A percentile compares a stretch with the other conserved stretches of the same genome.
phyloP scores from a whole-genome alignment of 805 yeast species.

The Saccharomyces mikatae region DNA sequence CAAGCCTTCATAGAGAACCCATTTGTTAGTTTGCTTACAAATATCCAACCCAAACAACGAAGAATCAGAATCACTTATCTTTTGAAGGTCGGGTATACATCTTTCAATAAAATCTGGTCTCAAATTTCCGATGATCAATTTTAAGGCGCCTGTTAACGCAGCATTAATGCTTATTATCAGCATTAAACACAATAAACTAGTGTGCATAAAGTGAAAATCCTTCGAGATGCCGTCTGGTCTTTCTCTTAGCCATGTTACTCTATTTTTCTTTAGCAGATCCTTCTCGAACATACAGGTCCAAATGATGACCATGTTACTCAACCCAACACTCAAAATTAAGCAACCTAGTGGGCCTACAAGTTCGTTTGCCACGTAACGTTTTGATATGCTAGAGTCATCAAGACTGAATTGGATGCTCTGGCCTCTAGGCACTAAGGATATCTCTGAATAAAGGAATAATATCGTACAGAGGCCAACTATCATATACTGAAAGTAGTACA shows the following conservation, averaged over 20 bases:
- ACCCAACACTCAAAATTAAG: conserved; percentile 12
- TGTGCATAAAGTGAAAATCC: conserved; percentile 18
- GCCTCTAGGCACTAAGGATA: conserved; percentile 12
- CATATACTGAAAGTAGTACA: conserved; percentile 9
- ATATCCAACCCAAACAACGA: conserved; percentile 9
- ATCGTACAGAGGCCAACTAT: conserved; percentile 7
- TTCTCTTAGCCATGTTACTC: conserved; percentile 4
- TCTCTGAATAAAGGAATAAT: conserved; percentile 13
- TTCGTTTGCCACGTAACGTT: conserved; percentile 15
- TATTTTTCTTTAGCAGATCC: conserved; percentile 2
- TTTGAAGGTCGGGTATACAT: conserved; percentile 16
- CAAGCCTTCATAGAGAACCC: conserved; percentile 22
- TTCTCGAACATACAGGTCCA: conserved; percentile 14
- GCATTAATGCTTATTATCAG: conserved; percentile 19
- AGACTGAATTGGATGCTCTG: conserved; percentile 8
- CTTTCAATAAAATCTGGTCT: conserved; percentile 28
- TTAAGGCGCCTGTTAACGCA: conserved; percentile 21
- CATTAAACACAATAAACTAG: conserved; percentile 15
- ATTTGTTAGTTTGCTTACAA: conserved; percentile 15
- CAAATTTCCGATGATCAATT: conserved; percentile 20
- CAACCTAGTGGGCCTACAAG: conserved; percentile 17
- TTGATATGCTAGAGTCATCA: conserved; percentile 12
- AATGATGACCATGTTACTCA: conserved; percentile 4
- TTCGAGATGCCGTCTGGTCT: conserved; percentile 16
- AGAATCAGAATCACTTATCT: background rate